These are phyloP conservation scores for Ascocoryne sarcoides DNA, from an alignment of 2,329 filamentous ascomycete species.

Conservation along the genomic window DNA sequence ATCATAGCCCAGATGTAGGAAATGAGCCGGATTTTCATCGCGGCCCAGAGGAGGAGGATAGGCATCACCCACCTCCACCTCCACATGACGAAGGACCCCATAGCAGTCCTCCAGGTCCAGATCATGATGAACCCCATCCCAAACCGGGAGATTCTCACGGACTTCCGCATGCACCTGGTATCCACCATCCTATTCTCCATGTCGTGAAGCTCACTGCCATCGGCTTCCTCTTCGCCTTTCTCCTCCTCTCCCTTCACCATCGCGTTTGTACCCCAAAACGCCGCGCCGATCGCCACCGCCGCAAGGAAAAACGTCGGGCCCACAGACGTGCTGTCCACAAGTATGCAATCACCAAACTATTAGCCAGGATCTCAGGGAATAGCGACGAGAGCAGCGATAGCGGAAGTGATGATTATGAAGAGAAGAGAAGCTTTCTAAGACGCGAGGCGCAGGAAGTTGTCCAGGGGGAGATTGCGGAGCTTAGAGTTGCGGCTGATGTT, in stretches of 20 bases:
- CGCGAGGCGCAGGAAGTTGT: constrained; percentile 6
- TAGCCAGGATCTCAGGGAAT: constrained; percentile 9
- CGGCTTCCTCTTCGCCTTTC: constrained; percentile 20
- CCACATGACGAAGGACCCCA: constrained; percentile 7
- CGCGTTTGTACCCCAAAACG: constrained; percentile 11
- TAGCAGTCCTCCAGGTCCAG: neutral
- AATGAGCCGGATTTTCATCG: constrained; percentile 2
- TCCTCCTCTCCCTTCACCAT: constrained; percentile 17
- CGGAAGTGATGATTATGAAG: constrained; percentile 17
- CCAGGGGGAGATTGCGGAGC: constrained; percentile 12
- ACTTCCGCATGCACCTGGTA: neutral
- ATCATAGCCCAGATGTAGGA: neutral
- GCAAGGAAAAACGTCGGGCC: constrained; percentile 14
- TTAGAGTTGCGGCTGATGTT: constrained; percentile 18
- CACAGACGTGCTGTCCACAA: constrained; percentile 15
- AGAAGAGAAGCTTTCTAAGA: constrained; percentile 10
- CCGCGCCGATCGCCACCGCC: constrained; percentile 11
- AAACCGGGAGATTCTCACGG: neutral
- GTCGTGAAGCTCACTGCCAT: constrained; percentile 17
- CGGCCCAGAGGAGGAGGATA: constrained; percentile 3
- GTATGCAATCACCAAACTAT: constrained; percentile 11
- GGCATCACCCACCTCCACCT: constrained; percentile 3
- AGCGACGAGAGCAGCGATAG: constrained; percentile 5
- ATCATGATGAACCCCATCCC: neutral
- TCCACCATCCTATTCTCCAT: constrained; percentile 6